Base-by-base conservation (phyloP, 768 basidiomycete genomes). In the Rhodotorula taiwanensis region DNA sequence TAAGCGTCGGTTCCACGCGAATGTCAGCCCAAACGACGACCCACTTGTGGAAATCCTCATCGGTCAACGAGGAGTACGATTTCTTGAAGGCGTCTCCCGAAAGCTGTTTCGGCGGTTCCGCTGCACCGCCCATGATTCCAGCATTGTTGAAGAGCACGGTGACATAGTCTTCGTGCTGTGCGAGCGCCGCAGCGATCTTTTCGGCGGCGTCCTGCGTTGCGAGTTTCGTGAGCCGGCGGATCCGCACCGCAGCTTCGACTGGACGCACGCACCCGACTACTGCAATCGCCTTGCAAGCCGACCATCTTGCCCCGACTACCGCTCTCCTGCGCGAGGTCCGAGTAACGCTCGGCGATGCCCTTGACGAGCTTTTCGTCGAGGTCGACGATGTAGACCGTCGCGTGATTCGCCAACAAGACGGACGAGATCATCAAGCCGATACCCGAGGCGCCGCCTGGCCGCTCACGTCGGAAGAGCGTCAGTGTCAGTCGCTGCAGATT, bases 341-440 rank as follows among this genome's bases (percentile, higher is more conserved):
- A 23, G 28, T 59, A 63, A 16, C 36, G 53, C 15, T 27, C 25
- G 13, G 59, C 73, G 27, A 52, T 79, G 78, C 67, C 75, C 60
- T 80, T 77, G n/a, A 80, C 74, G 25, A 78, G 77, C 7, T 58
- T 73, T 62, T 80, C 79, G 14, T 73, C 75, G 4, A 78, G 79
- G 0, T 79, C 81, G 33, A 81, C 77, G 47, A 81, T 79, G 56
- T 80, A 81, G 5, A 81, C 81, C 0, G 75, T 79, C 1, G 81
- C 81, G 13, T 80, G 79, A 62, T 81, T 81, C 5, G 79, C 79
- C 15, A 80, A 64, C 3, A 81, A 71, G 0, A 80, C 79, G 15
- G 78, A 77, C 60, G 75, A 76, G 27, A 81, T 80, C 81, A 81
- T 81, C 47, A 81, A 71, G 1, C 81, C 81, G n/a, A 81, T 80